Conservation (phyloP, 345 rosid genomes). For the Brassica rapa region DNA sequence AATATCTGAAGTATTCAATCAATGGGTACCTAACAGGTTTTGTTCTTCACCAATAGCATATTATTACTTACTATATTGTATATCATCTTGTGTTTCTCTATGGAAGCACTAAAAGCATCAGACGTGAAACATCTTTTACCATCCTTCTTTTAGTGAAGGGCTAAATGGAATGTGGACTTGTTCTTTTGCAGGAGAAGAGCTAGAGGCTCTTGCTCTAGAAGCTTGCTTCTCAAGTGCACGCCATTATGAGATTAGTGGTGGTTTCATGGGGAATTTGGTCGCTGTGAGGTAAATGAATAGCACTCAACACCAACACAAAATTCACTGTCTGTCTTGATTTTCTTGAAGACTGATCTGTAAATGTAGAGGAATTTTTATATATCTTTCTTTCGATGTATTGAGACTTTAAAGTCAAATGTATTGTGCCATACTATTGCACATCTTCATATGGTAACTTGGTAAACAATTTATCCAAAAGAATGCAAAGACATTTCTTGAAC, state of each 20-base stretch:
- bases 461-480: not conserved
- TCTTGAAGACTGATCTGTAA: not conserved
- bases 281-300: constrained; percentile 49
- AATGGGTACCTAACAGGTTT: constrained; percentile 72
- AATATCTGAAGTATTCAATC: constrained; percentile 79
- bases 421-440: not conserved
- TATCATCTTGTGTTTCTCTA: not conserved
- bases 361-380: not conserved
- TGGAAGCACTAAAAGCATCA: too few relatives aligned
- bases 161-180: not conserved
- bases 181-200: constrained; percentile 59
- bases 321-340: not conserved
- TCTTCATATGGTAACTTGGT: not conserved
- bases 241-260: constrained; percentile 75
- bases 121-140: too few relatives aligned
- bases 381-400: not conserved
- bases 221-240: constrained; percentile 51
- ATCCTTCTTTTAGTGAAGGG: too few relatives aligned
- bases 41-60: constrained; percentile 16
- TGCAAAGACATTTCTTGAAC: too few relatives aligned
- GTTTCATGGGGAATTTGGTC: constrained; percentile 80
- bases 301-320: not conserved
- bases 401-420: not conserved
- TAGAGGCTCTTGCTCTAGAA: constrained; percentile 71
- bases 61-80: not conserved